A percentile compares a stretch with the other conserved stretches of the same genome.
Conservation (phyloP, 1,139 yeast species). For the Yamadazyma mexicana region DNA sequence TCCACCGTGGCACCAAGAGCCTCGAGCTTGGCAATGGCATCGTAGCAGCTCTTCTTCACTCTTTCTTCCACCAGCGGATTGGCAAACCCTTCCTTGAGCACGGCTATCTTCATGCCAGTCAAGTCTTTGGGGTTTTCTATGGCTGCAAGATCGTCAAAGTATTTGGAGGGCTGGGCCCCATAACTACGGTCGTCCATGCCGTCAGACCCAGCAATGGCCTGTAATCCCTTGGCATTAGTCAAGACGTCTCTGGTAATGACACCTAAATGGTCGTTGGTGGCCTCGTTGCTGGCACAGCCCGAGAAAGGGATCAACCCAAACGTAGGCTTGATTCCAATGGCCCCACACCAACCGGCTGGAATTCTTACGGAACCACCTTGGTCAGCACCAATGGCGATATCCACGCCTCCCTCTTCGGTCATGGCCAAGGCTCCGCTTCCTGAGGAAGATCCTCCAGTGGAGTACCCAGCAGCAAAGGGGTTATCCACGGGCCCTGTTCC, state of each 20-base stretch:
- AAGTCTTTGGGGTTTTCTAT: constrained; percentile 30
- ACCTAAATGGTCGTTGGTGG: constrained; percentile 18
- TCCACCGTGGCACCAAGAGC: constrained; percentile 44
- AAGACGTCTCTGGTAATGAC: constrained; percentile 23
- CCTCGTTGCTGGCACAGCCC: constrained; percentile 17
- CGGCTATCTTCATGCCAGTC: constrained; percentile 47
- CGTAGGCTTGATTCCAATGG: constrained; percentile 14
- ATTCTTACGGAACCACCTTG: constrained; percentile 18
- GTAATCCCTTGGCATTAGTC: constrained; percentile 27
- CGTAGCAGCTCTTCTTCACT: constrained; percentile 22
- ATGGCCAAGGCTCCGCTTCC: constrained; percentile 17
- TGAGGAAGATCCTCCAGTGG: constrained; percentile 17
- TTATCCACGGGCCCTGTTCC: constrained; percentile 22
- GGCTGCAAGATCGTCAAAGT: constrained; percentile 39
- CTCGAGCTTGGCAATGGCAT: constrained; percentile 42
- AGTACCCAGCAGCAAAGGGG: constrained; percentile 15
- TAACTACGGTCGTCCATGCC: constrained; percentile 29
- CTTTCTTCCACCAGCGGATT: constrained; percentile 27
- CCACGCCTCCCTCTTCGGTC: constrained; percentile 13
- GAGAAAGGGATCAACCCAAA: constrained; percentile 18
- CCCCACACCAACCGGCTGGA: constrained; percentile 18
- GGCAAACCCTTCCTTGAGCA: constrained; percentile 32
- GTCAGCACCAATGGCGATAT: constrained; percentile 17
- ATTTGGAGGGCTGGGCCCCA: constrained; percentile 13
- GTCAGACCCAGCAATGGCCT: constrained; percentile 34